phyloP scores from a whole-genome alignment of 345 rosid genomes.

The Salix koriyanagi region DNA sequence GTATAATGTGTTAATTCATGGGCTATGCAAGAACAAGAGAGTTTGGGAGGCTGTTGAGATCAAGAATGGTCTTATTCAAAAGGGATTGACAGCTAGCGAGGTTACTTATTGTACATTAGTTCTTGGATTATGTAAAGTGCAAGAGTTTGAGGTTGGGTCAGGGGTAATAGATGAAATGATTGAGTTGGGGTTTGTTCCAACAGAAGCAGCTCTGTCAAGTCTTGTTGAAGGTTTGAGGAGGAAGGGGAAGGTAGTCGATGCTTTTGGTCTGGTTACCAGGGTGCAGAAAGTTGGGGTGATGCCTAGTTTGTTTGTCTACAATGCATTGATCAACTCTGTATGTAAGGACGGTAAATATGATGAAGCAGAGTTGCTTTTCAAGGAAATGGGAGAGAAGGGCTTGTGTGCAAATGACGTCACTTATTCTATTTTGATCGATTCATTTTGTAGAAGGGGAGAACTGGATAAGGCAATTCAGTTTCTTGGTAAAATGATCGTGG shows the following conservation, averaged over 20 bases:
- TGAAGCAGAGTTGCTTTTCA: conserved; percentile 62
- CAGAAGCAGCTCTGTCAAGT: conserved; percentile 61
- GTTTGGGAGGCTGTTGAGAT: conserved; percentile 61
- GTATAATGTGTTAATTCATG: conserved; percentile 75
- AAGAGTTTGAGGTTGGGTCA: conserved; percentile 49
- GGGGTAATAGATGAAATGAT: conserved; percentile 70
- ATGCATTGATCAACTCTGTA: conserved; percentile 65
- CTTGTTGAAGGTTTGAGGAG: conserved; percentile 71
- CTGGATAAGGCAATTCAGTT: conserved; percentile 50
- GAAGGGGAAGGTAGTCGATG: conserved; percentile 50
- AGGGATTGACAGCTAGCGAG: conserved; percentile 48
- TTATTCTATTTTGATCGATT: conserved; percentile 68
- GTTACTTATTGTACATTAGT: conserved; percentile 73
- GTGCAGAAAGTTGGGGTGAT: conserved; percentile 39
- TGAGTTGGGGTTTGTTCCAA: conserved; percentile 49
- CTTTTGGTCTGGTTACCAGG: conserved; percentile 52
- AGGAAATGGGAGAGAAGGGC: conserved; percentile 46
- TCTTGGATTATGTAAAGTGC: conserved; percentile 64
- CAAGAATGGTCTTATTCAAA: conserved; percentile 45
- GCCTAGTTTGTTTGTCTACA: conserved; percentile 70
- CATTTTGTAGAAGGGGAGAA: conserved; percentile 70
- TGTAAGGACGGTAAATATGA: conserved; percentile 55
- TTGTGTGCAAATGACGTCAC: conserved; percentile 57
- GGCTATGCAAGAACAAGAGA: conserved; percentile 70
- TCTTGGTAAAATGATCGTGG: conserved; percentile 49